These are phyloP conservation scores for Coemansia sp. DNA, from an alignment of 192 early-diverging fungal genomes.

Conservation along the genomic window DNA sequence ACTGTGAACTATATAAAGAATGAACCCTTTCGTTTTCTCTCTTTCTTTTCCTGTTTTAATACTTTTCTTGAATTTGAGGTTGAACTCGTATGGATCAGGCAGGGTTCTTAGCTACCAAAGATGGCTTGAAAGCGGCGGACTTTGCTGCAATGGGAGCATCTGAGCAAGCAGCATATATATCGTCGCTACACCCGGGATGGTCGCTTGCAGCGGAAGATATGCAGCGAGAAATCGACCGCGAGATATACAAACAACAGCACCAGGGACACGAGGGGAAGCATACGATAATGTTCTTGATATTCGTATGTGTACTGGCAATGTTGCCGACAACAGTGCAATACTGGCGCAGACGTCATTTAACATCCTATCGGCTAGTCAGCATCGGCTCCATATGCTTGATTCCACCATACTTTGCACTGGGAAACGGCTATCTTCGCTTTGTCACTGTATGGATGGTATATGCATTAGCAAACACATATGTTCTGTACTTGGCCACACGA, in stretches of 20 bases:
- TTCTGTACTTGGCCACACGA: slow-evolving; percentile 41
- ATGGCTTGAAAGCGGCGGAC: background rate
- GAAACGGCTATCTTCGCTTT: slow-evolving; percentile 41
- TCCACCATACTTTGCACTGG: slow-evolving; percentile 44
- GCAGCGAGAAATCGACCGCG: slow-evolving; percentile 14
- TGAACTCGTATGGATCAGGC: slow-evolving; percentile 6
- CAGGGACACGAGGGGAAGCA: slow-evolving; percentile 40
- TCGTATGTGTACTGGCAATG: slow-evolving; percentile 34
- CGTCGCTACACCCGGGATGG: slow-evolving; percentile 25
- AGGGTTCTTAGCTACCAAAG: background rate
- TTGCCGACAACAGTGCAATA: slow-evolving; percentile 32
- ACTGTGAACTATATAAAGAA: background rate
- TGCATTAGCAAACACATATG: slow-evolving; percentile 26
- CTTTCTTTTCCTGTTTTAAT: background rate
- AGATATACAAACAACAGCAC: slow-evolving; percentile 34
- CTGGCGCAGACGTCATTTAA: slow-evolving; percentile 40
- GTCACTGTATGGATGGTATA: slow-evolving; percentile 34
- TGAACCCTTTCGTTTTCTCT: slow-evolving; percentile 1
- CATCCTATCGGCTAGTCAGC: slow-evolving; percentile 43
- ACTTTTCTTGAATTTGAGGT: background rate
- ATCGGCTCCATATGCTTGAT: slow-evolving; percentile 43
- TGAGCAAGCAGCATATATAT: slow-evolving; percentile 24
- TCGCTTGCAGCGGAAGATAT: slow-evolving; percentile 27
- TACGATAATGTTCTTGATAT: slow-evolving; percentile 41
- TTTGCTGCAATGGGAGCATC: slow-evolving; percentile 14